Evolutionary conservation across 2,329 filamentous ascomycete genomes (phyloP), one percentile per base, ranked within the genome.

Genomic region (Magnaporthiopsis rhizophila): DNA sequence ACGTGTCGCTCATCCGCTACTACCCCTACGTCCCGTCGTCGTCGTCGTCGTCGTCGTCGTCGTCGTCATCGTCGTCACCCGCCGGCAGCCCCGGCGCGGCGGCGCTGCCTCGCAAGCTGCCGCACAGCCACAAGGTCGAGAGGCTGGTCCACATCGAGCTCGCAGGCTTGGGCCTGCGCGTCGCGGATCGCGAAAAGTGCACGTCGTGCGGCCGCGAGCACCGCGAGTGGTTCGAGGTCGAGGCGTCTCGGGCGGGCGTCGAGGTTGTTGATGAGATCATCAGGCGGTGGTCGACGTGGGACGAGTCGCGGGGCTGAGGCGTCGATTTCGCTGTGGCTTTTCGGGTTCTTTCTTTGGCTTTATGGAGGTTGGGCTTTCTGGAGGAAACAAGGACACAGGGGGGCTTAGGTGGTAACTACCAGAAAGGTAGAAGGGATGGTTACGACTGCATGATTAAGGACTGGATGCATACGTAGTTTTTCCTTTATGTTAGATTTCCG

Each of bases 191-290:
- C 60, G 79, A 76, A 24, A 84, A 84, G 63, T 99, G 95, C 71
- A 80, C 81, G 5, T 83, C 86, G 1, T 99, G 95, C 72, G 92
- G 92, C 2, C 88, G 87, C 71, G 88, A 92, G 70, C 95, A 99
- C 75, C 81, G 89, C 63, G 95, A 99, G 78, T 99, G 94, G 94
- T 99, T 99, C 74, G 90, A 96, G 77, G 87, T 97, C 1, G 86
- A 91, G 67, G 90, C 91, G 0, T 88, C 80, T 28, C 84, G 87
- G 68, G 82, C 88, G 34, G 90, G 88, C 0, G 82, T 98, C 3
- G 85, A 82, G 66, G 81, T 84, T 78, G 80, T 86, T 79, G 79
- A 86, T 67, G 80, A 90, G 68, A 86, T 88, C 66, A 83, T 92
- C 28, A 69, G 88, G 72, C 79, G 92, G 68, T 99, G 95, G 95